Percentiles rank a stretch among this genome's conserved stretches.
Conservation (phyloP, 2,329 filamentous ascomycete species). For the Penicillium palitans region DNA sequence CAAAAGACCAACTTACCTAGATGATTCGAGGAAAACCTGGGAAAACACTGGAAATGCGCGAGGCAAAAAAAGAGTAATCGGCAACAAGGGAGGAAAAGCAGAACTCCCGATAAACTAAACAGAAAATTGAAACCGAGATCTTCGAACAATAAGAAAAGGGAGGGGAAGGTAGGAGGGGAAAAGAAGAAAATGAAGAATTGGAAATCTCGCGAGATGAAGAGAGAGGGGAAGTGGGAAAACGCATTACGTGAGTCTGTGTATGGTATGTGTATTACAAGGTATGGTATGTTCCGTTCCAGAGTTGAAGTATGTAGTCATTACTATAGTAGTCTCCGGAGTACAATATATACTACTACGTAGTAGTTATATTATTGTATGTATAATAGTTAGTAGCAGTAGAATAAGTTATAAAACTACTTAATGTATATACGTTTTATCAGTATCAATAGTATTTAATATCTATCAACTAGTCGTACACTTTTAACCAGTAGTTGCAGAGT, state of each 20-base stretch:
- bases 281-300: constrained; percentile 7
- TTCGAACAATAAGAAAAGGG: constrained; percentile 30
- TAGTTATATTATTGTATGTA: no score
- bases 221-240: constrained; percentile 19
- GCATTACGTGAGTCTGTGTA: constrained; percentile 11
- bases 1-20: constrained; percentile 21
- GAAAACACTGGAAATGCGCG: constrained; percentile 24
- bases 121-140: constrained; percentile 28
- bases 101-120: constrained; percentile 28
- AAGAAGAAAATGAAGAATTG: constrained; percentile 27
- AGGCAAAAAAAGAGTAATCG: constrained; percentile 20
- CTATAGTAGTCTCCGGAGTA: no score
- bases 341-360: neutral
- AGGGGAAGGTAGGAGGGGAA: constrained; percentile 23
- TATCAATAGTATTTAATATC: neutral
- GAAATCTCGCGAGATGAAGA: constrained; percentile 25
- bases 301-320: neutral
- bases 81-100: constrained; percentile 25
- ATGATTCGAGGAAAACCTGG: constrained; percentile 18
- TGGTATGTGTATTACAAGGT: constrained; percentile 10
- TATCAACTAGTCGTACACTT: neutral
- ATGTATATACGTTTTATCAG: neutral
- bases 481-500: neutral
- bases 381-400: neutral
- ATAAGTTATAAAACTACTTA: neutral